Conservation (phyloP, 441 rosid genomes). For the Populus trichocarpa region DNA sequence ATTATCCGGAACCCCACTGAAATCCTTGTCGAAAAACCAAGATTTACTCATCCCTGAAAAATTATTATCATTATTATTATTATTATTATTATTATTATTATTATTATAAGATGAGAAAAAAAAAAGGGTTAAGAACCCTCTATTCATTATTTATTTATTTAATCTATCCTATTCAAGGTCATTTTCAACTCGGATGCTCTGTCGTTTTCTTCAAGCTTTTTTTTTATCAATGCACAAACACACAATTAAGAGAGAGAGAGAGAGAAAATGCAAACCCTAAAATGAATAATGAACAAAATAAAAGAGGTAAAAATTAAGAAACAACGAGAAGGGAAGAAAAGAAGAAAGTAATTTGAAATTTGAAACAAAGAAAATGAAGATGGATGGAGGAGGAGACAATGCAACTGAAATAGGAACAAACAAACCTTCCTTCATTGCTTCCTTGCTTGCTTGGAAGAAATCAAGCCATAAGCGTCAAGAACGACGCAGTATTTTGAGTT, state of each 20-base stretch:
- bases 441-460: neutral
- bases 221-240: neutral
- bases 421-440: neutral
- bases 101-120: neutral
- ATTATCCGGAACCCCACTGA: constrained; percentile 50
- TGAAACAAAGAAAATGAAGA: neutral
- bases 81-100: no score
- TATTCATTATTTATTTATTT: no score
- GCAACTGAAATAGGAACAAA: neutral
- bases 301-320: no score
- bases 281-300: neutral
- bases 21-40: constrained; percentile 53
- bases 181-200: neutral
- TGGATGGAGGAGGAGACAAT: neutral
- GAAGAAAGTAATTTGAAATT: neutral
- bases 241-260: neutral
- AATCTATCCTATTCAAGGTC: neutral
- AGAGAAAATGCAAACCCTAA: neutral
- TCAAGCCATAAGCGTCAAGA: neutral
- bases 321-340: neutral
- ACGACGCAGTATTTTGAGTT: neutral
- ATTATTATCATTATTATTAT: no score
- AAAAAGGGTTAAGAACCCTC: neutral
- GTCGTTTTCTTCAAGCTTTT: neutral
- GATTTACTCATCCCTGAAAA: constrained; percentile 28